Conservation (phyloP, 352 stramenopile species). For the Pythium graminicola region DNA sequence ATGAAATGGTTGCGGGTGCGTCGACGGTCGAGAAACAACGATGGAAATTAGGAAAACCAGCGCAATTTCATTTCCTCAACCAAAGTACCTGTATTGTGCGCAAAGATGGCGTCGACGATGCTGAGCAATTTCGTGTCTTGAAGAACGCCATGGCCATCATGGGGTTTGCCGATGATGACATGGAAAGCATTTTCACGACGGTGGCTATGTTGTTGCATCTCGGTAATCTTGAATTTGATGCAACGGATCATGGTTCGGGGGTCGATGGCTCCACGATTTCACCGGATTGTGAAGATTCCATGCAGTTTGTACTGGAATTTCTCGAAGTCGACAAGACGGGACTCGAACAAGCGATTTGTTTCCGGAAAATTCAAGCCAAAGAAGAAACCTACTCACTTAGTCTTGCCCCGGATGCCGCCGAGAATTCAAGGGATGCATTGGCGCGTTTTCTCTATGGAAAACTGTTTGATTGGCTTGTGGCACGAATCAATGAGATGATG, state of each 20-base stretch:
- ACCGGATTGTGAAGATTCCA: conserved; percentile 41
- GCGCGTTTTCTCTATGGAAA: conserved; percentile 94
- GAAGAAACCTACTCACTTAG: conserved; percentile 87
- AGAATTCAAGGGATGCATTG: conserved; percentile 91
- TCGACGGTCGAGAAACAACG: conserved; percentile 52
- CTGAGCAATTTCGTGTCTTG: conserved; percentile 74
- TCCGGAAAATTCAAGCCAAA: conserved; percentile 90
- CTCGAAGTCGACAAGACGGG: conserved; percentile 82
- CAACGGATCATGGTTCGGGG: conserved; percentile 46
- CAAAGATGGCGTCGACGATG: conserved; percentile 86
- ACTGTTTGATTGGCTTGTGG: conserved; percentile 91
- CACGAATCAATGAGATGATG: conserved; percentile 82
- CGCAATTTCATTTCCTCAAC: conserved; percentile 88
- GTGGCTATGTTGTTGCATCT: conserved; percentile 90
- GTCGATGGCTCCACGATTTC: conserved; percentile 68
- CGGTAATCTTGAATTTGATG: conserved; percentile 92
- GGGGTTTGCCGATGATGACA: conserved; percentile 83
- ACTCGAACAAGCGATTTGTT: conserved; percentile 89
- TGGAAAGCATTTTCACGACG: conserved; percentile 89
- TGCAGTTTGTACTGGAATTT: conserved; percentile 78
- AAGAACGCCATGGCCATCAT: conserved; percentile 82
- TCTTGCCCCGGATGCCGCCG: conserved; percentile 53
- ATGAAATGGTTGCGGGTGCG: conserved; percentile 86
- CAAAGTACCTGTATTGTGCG: conserved; percentile 83
- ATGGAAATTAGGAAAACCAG: conserved; percentile 46